Conservation (phyloP, 352 stramenopile genomes). For the Thraustotheca clavata region DNA sequence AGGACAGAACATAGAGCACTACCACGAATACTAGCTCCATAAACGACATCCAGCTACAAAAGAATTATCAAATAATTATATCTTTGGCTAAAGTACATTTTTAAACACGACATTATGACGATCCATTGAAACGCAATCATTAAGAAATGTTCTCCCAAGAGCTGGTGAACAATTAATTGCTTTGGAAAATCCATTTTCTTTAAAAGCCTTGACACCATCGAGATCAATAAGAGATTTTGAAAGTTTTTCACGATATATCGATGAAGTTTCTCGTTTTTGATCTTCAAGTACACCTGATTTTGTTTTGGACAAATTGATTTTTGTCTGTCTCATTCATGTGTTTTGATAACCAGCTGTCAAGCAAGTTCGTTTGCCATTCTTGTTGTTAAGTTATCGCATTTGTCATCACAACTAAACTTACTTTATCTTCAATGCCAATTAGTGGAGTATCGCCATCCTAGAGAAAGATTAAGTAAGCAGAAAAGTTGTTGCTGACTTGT, state of each 20-base stretch:
- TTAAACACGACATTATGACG: conserved; percentile 1
- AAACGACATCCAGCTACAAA: conserved; percentile 1
- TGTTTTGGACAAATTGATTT: neutral
- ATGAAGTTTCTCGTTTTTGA: conserved; percentile 1
- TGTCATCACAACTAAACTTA: neutral
- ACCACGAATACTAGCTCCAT: neutral
- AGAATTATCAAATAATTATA: neutral
- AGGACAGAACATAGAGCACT: neutral
- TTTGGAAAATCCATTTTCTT: conserved; percentile 2
- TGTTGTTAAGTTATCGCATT: too few species aligned
- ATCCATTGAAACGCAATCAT: conserved; percentile 8
- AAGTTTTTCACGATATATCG: conserved; percentile 11
- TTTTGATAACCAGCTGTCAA: neutral
- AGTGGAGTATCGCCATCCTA: conserved; percentile 13
- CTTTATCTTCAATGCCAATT: conserved; percentile 14
- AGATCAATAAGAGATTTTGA: conserved; percentile 6
- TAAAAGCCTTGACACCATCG: conserved; percentile 1
- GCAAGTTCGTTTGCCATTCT: conserved; percentile 8
- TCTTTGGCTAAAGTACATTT: neutral
- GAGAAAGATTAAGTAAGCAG: neutral
- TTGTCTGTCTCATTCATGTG: too few species aligned
- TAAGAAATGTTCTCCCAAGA: conserved; percentile 8
- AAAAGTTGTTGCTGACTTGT: neutral
- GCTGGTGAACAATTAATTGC: conserved; percentile 11
- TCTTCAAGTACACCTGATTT: conserved; percentile 3